Evolutionary conservation across 495 filamentous ascomycete genomes (phyloP).

Genomic region (Cercophora scortea): DNA sequence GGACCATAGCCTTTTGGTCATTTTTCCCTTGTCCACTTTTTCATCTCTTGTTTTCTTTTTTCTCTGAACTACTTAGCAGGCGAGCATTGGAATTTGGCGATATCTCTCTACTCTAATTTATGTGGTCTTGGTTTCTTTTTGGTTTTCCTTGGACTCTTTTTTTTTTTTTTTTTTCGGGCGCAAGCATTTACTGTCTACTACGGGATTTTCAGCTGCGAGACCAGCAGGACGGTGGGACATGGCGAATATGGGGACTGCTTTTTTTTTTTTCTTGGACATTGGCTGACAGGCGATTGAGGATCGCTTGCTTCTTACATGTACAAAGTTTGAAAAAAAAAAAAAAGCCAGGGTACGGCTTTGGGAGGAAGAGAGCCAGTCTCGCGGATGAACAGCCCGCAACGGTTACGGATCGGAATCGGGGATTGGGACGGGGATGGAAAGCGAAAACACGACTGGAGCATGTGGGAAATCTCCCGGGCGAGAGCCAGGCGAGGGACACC

Average conservation of each 20-base stretch:
- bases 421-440: background rate
- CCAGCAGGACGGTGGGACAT: constrained; percentile 8
- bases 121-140: constrained; percentile 14
- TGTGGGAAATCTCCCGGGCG: background rate
- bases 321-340: background rate
- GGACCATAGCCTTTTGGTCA: constrained; percentile 10
- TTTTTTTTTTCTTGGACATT: constrained; percentile 8
- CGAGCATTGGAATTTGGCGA: constrained; percentile 18
- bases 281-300: background rate
- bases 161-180: constrained; percentile 14
- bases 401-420: constrained; percentile 3
- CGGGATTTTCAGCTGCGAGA: constrained; percentile 15
- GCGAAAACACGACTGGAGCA: background rate
- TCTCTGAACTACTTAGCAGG: constrained; percentile 17
- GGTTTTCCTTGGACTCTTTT: background rate
- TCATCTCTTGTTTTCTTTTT: constrained; percentile 6
- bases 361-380: constrained; percentile 8
- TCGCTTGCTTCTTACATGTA: background rate
- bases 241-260: constrained; percentile 11
- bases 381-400: constrained; percentile 3
- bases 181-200: constrained; percentile 17
- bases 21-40: constrained; percentile 10
- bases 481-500: background rate
- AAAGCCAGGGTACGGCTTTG: background rate
- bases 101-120: constrained; percentile 10